These are phyloP conservation scores for Amaranthus cruentus DNA, from an alignment of 148 eudicot genomes.

Conservation along the genomic window DNA sequence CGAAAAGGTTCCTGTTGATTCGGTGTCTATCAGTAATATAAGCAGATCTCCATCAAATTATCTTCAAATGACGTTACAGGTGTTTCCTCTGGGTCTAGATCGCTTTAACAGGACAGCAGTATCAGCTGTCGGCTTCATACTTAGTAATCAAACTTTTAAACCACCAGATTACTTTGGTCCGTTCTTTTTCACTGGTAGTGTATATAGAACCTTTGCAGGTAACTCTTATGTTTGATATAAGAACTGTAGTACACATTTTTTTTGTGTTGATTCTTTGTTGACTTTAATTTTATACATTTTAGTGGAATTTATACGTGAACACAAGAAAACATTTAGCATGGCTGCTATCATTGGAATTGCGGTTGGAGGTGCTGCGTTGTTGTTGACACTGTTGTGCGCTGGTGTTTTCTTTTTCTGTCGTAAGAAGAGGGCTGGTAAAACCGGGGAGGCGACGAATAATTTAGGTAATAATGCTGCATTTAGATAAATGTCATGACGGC, in stretches of 20 bases:
- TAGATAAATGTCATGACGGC: neutral
- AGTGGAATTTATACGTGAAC: constrained; percentile 17
- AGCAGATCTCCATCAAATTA: constrained; percentile 31
- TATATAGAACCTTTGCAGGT: constrained; percentile 43
- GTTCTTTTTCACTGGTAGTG: constrained; percentile 31
- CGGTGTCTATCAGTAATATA: constrained; percentile 49
- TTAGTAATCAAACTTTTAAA: constrained; percentile 60
- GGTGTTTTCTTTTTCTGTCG: constrained; percentile 35
- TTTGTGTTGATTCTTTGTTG: neutral
- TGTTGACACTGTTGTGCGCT: constrained; percentile 32
- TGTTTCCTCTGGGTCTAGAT: constrained; percentile 43
- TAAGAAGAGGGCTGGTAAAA: constrained; percentile 36
- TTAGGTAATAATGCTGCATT: constrained; percentile 32
- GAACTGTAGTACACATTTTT: neutral
- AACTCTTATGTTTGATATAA: neutral
- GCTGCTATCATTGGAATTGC: constrained; percentile 46
- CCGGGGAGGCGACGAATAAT: constrained; percentile 32
- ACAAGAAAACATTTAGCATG: constrained; percentile 28
- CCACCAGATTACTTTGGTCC: constrained; percentile 44
- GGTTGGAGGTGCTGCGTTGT: constrained; percentile 40
- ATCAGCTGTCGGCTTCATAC: constrained; percentile 35
- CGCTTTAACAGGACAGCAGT: constrained; percentile 55
- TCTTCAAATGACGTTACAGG: constrained; percentile 30
- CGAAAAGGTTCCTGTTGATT: constrained; percentile 39
- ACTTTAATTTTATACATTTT: constrained; percentile 1